Evolutionary conservation across 352 stramenopile genomes (phyloP).

Genomic region (Phytopythium sindhum): DNA sequence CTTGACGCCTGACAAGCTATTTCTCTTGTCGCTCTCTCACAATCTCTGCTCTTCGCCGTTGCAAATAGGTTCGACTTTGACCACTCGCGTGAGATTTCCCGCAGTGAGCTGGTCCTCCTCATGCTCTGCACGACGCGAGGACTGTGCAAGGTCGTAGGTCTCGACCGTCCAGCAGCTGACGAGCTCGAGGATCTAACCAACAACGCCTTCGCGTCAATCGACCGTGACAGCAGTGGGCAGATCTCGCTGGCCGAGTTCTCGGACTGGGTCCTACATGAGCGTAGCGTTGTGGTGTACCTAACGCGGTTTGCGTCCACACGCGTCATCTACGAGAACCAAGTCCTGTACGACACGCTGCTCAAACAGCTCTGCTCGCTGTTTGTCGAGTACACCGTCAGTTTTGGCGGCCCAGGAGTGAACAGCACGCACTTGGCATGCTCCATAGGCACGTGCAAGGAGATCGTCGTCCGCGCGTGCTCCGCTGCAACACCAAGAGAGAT

Average conservation of each 20-base stretch:
- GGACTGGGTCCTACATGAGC: slow-evolving; percentile 49
- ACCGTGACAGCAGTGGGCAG: slow-evolving; percentile 44
- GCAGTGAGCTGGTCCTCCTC: slow-evolving; percentile 60
- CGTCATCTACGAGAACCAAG: slow-evolving; percentile 69
- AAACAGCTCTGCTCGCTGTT: slow-evolving; percentile 52
- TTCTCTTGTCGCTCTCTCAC: background rate
- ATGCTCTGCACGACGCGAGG: slow-evolving; percentile 73
- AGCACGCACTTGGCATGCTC: slow-evolving; percentile 33
- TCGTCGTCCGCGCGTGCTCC: slow-evolving; percentile 39
- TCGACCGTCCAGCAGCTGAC: slow-evolving; percentile 47
- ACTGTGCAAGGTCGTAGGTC: slow-evolving; percentile 61
- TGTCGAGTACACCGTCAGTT: slow-evolving; percentile 23
- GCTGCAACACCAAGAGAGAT: slow-evolving; percentile 28
- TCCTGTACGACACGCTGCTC: slow-evolving; percentile 56
- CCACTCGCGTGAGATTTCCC: slow-evolving; percentile 63
- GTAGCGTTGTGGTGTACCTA: slow-evolving; percentile 46
- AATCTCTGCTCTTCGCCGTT: too few species aligned
- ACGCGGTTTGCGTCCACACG: slow-evolving; percentile 56
- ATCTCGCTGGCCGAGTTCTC: slow-evolving; percentile 67
- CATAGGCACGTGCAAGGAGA: slow-evolving; percentile 27
- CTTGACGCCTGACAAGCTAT: background rate
- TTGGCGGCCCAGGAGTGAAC: background rate
- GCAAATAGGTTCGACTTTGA: slow-evolving; percentile 71
- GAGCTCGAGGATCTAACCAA: slow-evolving; percentile 47
- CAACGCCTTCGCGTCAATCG: slow-evolving; percentile 52